Conservation (phyloP, 352 stramenopile species). For the Globisporangium cederbergense region DNA sequence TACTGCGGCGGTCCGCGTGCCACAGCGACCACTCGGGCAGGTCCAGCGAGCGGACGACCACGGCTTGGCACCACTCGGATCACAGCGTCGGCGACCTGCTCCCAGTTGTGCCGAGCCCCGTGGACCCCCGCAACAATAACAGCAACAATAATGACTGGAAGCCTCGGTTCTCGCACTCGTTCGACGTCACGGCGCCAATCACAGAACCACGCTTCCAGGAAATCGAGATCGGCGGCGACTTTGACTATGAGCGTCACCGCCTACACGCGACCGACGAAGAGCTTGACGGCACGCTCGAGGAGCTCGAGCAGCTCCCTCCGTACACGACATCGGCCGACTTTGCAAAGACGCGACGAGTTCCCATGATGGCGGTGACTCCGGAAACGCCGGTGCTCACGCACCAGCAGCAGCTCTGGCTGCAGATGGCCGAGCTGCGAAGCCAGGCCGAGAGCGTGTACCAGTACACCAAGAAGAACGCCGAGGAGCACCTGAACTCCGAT, state of each 20-base stretch:
- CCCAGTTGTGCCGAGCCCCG: background rate
- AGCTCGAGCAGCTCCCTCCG: background rate
- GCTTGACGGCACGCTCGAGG: conserved; percentile 6
- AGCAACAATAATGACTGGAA: conserved; percentile 5
- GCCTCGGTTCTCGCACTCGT: conserved; percentile 10
- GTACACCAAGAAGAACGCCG: conserved; percentile 13
- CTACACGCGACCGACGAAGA: conserved; percentile 3
- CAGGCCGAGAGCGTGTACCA: conserved; percentile 47
- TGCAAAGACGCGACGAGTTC: background rate
- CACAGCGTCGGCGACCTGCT: background rate
- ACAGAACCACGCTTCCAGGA: background rate
- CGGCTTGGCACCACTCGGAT: conserved; percentile 10
- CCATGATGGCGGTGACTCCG: too few relatives aligned
- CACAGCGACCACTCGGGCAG: background rate
- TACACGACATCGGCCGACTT: background rate
- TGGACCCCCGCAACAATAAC: background rate
- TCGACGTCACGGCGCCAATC: conserved; percentile 12
- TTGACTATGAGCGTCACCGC: background rate
- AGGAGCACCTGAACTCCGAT: conserved; percentile 7
- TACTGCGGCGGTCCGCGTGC: background rate
- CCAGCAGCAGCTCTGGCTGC: conserved; percentile 35
- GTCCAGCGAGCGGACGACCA: conserved; percentile 10
- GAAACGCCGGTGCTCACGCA: conserved; percentile 7
- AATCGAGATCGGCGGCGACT: background rate
- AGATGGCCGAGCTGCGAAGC: conserved; percentile 44